These are phyloP conservation scores for Penicillium ucsense DNA, from an alignment of 495 filamentous ascomycete genomes.

Conservation along the genomic window DNA sequence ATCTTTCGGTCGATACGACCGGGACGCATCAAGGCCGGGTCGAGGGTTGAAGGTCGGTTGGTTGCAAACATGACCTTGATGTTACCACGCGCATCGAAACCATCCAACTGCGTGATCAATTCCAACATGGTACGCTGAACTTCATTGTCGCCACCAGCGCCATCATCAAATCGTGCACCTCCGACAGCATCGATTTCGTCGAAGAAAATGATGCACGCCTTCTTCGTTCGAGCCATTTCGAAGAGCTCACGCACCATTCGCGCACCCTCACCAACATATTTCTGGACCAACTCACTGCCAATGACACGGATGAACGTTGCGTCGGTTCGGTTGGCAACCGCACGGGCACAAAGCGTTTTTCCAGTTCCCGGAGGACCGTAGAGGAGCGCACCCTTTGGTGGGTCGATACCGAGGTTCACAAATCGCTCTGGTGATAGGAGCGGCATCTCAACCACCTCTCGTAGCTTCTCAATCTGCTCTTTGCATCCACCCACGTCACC, in stretches of 20 bases:
- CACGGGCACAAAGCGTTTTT: slow-evolving; percentile 95
- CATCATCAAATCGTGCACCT: slow-evolving; percentile 97
- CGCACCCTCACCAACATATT: slow-evolving; percentile 96
- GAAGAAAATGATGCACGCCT: slow-evolving; percentile 99
- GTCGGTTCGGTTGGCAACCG: slow-evolving; percentile 94
- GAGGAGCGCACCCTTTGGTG: slow-evolving; percentile 91
- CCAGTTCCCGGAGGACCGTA: slow-evolving; percentile 97
- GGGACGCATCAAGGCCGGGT: slow-evolving; percentile 93
- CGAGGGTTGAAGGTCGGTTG: slow-evolving; percentile 90
- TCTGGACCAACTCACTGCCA: slow-evolving; percentile 92
- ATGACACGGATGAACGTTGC: slow-evolving; percentile 99
- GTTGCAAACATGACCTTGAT: slow-evolving; percentile 99
- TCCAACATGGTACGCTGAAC: slow-evolving; percentile 99
- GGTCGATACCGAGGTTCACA: slow-evolving; percentile 94
- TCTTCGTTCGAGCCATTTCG: slow-evolving; percentile 99
- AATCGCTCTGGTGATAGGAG: slow-evolving; percentile 93
- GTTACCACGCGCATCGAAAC: slow-evolving; percentile 94
- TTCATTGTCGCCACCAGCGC: slow-evolving; percentile 95
- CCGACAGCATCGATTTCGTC: slow-evolving; percentile 98
- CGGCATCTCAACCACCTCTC: slow-evolving; percentile 98
- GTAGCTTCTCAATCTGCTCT: slow-evolving; percentile 97
- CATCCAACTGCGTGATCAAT: slow-evolving; percentile 94
- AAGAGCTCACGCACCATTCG: slow-evolving; percentile 98
- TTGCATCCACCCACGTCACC: slow-evolving; percentile 98
- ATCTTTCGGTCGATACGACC: slow-evolving; percentile 98